Base-by-base conservation (phyloP, 371 early-diverging fungal genomes). In the Rhizopus sp. region DNA sequence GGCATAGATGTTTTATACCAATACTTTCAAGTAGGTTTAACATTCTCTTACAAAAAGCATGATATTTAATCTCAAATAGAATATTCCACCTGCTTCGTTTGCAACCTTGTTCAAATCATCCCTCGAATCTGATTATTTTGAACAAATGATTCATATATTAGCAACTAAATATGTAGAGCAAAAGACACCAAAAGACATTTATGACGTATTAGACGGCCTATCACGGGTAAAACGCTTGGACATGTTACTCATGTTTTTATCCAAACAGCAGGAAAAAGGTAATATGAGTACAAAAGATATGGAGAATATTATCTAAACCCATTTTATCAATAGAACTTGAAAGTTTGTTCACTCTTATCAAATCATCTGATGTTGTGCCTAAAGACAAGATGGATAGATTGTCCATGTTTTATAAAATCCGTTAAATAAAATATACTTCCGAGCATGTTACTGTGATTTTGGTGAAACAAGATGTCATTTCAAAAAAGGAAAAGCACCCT, bases 101-200 rank as follows among this genome's bases (percentile, higher is more conserved):
- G 68, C 77, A 12, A 51, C 50, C 0, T 60, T 91, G 12, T 90
- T 93, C 64, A 85, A 87, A 48, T 85, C 81, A 15, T 87, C 91
- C 1, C 62, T 93, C n/a, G 92, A 91, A 49, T 77, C 86, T 1
- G 82, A 81, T 45, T 85, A 90, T 53, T 68, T 93, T 59, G 72
- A 83, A 35, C 72, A 76, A 40, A 87, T 90, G 59, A 60, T 88
- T 16, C 60, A 73, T 5, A 64, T 90, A 16, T 55, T 88, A 40
- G 73, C 73, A 13, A 64, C 72, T 9, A 74, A 52, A 57, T 72
- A 73, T 37, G 44, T 4, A 50, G 78, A 78, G 30, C 58, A 73
- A 33, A 78, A 81, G 32, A 53, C 70, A 6, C 61, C 73, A 13
- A 47, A 72, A 35, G 69, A 66, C 5, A 72, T 81, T 4, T 77